phyloP scores from a whole-genome alignment of 495 filamentous ascomycete genomes.

The Mytilinidion resinicola region DNA sequence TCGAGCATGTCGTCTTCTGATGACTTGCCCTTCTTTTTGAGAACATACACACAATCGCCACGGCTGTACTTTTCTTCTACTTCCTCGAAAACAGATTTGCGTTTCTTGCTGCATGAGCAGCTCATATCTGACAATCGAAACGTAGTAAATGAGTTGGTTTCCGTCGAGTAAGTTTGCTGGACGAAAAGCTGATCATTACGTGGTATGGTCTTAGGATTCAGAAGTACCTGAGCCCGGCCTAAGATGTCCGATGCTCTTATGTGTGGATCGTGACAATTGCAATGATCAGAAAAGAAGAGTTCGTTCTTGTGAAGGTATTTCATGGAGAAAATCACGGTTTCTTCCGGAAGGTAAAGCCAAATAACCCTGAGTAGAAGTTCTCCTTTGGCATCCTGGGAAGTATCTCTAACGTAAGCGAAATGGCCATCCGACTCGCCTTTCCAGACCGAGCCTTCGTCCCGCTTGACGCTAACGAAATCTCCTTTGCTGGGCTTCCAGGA shows the following conservation, averaged over 20 bases:
- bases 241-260: conserved; percentile 43
- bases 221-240: conserved; percentile 47
- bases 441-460: conserved; percentile 55
- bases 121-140: conserved; percentile 42
- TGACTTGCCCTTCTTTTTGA: not conserved
- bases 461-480: conserved; percentile 45
- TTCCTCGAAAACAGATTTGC: not conserved
- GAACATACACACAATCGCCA: conserved; percentile 53
- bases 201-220: conserved; percentile 28
- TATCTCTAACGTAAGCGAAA: conserved; percentile 62
- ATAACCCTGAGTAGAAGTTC: conserved; percentile 50
- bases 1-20: conserved; percentile 40
- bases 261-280: conserved; percentile 56
- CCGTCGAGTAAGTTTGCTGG: conserved; percentile 57
- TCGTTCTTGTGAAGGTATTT: conserved; percentile 63
- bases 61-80: conserved; percentile 30
- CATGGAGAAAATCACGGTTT: conserved; percentile 58
- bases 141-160: conserved; percentile 48
- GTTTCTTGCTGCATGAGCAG: conserved; percentile 29
- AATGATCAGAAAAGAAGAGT: conserved; percentile 70
- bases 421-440: conserved; percentile 40
- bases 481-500: conserved; percentile 29
- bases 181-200: conserved; percentile 53
- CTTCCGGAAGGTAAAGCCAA: conserved; percentile 64
- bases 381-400: conserved; percentile 31